Evolutionary conservation across 2,329 filamentous ascomycete species (phyloP), one percentile per base, ranked within the genome.

Genomic region (Pseudodiploospora longispora): DNA sequence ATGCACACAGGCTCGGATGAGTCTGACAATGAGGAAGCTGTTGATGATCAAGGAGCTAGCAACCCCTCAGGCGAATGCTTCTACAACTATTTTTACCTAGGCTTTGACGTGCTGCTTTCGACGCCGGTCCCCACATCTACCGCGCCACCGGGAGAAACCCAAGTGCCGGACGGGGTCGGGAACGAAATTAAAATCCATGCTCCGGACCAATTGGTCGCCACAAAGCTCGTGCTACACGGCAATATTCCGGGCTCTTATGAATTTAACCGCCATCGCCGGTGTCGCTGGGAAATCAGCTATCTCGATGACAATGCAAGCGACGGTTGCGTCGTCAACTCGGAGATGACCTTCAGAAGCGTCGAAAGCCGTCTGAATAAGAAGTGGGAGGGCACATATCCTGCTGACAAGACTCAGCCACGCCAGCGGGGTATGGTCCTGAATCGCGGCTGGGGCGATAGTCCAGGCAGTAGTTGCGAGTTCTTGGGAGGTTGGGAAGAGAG

Each of bases 1-100:
- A 75, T 76, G 43, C 82, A 85, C 51, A 84, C 82, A 1, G 76
- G 76, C 29, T 85, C 82, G 1, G 85, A 88, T 56, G 84, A 86
- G 28, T 75, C 74, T 27, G 75, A 72, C 31, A 71, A 76, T 27
- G 78, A 78, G 41, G 76, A 76, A 46, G 75, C 69, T 3, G 60
- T 79, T 10, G 75, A 79, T 36, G 80, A 81, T 30, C 75, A 78
- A 30, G 59, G 69, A 4, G 67, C 69, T 1, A 69, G 71, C 51
- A 68, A 72, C 60, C 53, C 81, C 4, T 78, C 81, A 1, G 76
- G 80, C 4, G 87, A 94, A 59, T 89, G 83, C 52, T 98, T 97
- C 61, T 96, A 93, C 66, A 97, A 97, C 62, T 98, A 98, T 62
- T 98, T 96, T 60, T 85, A 91, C 52, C 83, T 95, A 50, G 93